phyloP scores from a whole-genome alignment of 2,329 filamentous ascomycete genomes.

The Plenodomus biglobosus region DNA sequence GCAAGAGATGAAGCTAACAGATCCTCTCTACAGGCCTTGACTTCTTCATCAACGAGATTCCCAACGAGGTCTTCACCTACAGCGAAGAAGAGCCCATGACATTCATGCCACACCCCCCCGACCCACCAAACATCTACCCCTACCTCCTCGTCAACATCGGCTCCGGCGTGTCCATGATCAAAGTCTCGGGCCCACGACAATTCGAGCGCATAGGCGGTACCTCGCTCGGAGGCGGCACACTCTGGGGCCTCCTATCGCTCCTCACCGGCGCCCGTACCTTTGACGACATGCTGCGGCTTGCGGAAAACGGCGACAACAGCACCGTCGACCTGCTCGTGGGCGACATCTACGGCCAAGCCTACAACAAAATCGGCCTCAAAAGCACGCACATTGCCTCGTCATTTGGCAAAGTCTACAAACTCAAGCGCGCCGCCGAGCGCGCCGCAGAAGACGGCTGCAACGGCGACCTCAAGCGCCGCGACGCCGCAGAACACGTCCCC shows the following conservation, averaged over 20 bases:
- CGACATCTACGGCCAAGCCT: conserved; percentile 96
- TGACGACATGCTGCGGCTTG: conserved; percentile 93
- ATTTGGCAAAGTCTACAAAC: conserved; percentile 94
- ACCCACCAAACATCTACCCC: conserved; percentile 72
- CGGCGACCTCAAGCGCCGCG: conserved; percentile 49
- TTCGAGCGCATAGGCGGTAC: conserved; percentile 93
- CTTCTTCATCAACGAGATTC: conserved; percentile 98
- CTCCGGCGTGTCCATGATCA: conserved; percentile 94
- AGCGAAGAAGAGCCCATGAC: conserved; percentile 81
- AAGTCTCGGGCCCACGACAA: conserved; percentile 84
- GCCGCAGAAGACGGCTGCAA: conserved; percentile 71
- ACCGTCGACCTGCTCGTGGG: conserved; percentile 96
- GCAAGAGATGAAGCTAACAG: not conserved
- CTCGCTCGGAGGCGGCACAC: conserved; percentile 91
- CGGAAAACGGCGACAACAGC: conserved; percentile 86
- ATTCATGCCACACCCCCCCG: conserved; percentile 73
- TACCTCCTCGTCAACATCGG: conserved; percentile 98
- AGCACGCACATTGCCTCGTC: conserved; percentile 93
- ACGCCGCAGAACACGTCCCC: conserved; percentile 39
- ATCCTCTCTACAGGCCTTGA: conserved; percentile 69
- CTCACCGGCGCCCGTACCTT: conserved; percentile 94
- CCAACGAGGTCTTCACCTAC: conserved; percentile 95
- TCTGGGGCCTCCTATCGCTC: conserved; percentile 91
- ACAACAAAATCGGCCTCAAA: conserved; percentile 94
- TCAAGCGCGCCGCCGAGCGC: conserved; percentile 81